These are phyloP conservation scores for Cicer pinnatifidum DNA, from an alignment of 306 rosid genomes.

Conservation along the genomic window DNA sequence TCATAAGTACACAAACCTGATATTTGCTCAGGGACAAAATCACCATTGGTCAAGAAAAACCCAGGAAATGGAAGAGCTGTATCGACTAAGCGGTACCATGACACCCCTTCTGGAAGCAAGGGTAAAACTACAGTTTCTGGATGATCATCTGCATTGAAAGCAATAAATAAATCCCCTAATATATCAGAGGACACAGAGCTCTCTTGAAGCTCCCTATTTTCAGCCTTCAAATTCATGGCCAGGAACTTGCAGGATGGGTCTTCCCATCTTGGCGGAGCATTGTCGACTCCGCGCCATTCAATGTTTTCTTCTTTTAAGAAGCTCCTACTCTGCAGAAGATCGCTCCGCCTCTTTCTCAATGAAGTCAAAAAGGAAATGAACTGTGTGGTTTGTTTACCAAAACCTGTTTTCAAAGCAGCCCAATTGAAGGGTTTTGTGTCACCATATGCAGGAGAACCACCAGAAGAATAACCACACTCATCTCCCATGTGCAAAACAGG, in stretches of 20 bases:
- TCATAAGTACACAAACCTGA: constrained; percentile 50
- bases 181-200: constrained; percentile 43
- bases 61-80: constrained; percentile 88
- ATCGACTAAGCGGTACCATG: constrained; percentile 74
- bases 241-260: constrained; percentile 81
- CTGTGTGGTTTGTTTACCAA: constrained; percentile 66
- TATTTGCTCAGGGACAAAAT: constrained; percentile 51
- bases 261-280: constrained; percentile 72
- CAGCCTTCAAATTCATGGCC: constrained; percentile 72
- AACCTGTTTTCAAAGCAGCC: constrained; percentile 65
- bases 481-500: constrained; percentile 98
- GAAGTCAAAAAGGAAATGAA: constrained; percentile 73
- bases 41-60: constrained; percentile 64
- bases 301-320: constrained; percentile 80
- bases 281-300: constrained; percentile 68
- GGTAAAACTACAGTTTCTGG: constrained; percentile 67
- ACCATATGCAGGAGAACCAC: constrained; percentile 63
- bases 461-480: constrained; percentile 80
- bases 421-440: constrained; percentile 67
- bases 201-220: constrained; percentile 38
- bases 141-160: constrained; percentile 69
- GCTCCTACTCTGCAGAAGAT: constrained; percentile 65
- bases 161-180: constrained; percentile 67
- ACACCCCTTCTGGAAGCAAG: constrained; percentile 56
- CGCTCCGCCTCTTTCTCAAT: constrained; percentile 62